Evolutionary conservation across 129 eudicot species (phyloP).

Genomic region (Rutidosis leptorrhynchoides): DNA sequence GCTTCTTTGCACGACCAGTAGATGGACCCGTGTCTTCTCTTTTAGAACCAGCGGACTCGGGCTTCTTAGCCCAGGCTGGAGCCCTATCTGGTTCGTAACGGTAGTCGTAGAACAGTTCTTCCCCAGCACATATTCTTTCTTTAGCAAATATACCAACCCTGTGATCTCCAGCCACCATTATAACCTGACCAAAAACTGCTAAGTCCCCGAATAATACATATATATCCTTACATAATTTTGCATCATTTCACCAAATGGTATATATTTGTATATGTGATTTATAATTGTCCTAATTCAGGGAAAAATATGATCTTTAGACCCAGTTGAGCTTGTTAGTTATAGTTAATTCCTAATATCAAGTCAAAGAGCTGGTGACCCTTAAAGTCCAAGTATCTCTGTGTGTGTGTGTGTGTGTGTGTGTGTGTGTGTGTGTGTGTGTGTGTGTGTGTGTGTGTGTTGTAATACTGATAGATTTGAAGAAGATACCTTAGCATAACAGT

Average conservation of each 20-base stretch:
- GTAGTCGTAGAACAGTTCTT: constrained; percentile 90
- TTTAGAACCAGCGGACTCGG: constrained; percentile 76
- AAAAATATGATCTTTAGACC: background rate
- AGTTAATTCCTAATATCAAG: background rate
- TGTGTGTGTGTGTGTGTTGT: too few species aligned
- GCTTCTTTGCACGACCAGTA: constrained; percentile 87
- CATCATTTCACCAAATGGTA: background rate
- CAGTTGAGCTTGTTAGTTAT: background rate
- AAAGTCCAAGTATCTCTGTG: background rate
- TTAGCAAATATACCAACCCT: constrained; percentile 97
- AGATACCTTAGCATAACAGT: constrained; percentile 94
- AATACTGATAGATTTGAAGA: background rate
- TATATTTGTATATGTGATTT: background rate
- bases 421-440: too few species aligned
- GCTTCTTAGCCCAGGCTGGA: constrained; percentile 96
- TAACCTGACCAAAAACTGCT: constrained; percentile 54
- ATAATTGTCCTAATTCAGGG: background rate
- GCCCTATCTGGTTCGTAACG: constrained; percentile 92
- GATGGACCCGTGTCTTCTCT: constrained; percentile 73
- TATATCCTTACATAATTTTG: constrained; percentile 10
- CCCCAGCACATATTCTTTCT: constrained; percentile 82
- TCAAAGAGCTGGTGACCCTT: background rate
- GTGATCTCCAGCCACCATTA: constrained; percentile 98
- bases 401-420: too few species aligned
- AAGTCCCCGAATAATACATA: background rate